Evolutionary conservation across 2,329 filamentous ascomycete genomes (phyloP).

Genomic region (Podosphaera xanthii): DNA sequence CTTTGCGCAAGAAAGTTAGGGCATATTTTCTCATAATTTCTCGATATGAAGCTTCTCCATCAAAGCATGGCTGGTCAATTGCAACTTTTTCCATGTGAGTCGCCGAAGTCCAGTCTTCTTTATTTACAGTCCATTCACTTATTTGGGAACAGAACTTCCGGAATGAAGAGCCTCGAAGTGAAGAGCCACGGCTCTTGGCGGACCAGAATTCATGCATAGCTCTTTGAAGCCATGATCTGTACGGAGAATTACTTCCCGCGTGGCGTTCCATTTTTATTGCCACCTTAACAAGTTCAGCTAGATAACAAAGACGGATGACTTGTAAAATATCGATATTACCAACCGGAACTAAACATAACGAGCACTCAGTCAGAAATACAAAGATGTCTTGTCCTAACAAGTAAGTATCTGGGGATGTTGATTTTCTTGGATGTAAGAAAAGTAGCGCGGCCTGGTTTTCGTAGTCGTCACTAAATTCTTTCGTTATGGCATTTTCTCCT

Average conservation of each 20-base stretch:
- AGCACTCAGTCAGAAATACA: slow-evolving; percentile 58
- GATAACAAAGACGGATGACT: slow-evolving; percentile 64
- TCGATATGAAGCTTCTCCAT: slow-evolving; percentile 31
- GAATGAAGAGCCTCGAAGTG: slow-evolving; percentile 5
- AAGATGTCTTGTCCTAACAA: slow-evolving; percentile 51
- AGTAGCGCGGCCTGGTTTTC: slow-evolving; percentile 54
- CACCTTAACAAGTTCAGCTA: slow-evolving; percentile 76
- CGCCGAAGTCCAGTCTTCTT: slow-evolving; percentile 1
- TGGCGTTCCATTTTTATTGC: slow-evolving; percentile 35
- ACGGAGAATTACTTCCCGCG: slow-evolving; percentile 24
- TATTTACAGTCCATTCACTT: slow-evolving; percentile 1
- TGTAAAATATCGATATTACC: slow-evolving; percentile 55
- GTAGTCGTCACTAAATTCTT: slow-evolving; percentile 44
- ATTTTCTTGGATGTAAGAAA: slow-evolving; percentile 22
- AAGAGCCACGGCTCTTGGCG: slow-evolving; percentile 2
- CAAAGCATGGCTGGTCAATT: slow-evolving; percentile 31
- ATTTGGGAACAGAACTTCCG: slow-evolving; percentile 11
- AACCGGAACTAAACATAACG: slow-evolving; percentile 44
- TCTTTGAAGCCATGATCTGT: slow-evolving; percentile 18
- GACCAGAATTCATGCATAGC: not conserved
- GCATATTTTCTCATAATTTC: slow-evolving; percentile 58
- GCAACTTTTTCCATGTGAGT: slow-evolving; percentile 20
- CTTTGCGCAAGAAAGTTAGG: slow-evolving; percentile 73
- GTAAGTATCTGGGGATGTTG: not conserved
- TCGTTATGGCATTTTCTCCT: slow-evolving; percentile 35